phyloP scores from a whole-genome alignment of 73 alveolate genomes.

The Paraurostyla sp. region DNA sequence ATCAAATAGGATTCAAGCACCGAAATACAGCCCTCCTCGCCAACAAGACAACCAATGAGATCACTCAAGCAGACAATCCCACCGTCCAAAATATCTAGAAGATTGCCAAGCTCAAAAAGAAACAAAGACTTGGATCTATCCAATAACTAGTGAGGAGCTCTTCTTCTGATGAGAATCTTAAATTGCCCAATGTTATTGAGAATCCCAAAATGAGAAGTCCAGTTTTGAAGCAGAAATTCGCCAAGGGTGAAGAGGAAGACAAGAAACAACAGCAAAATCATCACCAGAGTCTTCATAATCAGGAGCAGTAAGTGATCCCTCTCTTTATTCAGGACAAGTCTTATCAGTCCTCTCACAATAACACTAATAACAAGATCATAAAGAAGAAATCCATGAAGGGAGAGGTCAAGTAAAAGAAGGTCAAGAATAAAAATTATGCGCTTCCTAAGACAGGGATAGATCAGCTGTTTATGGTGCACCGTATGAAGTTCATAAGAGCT shows the following conservation, averaged over 20 bases:
- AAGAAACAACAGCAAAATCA: neutral
- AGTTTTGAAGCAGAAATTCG: no score
- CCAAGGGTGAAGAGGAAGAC: neutral
- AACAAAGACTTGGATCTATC: neutral
- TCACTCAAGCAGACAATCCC: neutral
- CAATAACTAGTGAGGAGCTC: neutral
- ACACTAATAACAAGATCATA: neutral
- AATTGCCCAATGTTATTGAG: neutral
- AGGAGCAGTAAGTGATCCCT: no score
- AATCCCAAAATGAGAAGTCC: neutral
- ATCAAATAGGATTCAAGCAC: no score
- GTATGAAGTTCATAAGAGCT: neutral
- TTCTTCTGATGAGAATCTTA: neutral
- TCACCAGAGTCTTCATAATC: no score
- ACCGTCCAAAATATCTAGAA: neutral
- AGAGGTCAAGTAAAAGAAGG: neutral
- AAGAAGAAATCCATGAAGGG: neutral
- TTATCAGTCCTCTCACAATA: no score
- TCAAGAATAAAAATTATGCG: neutral
- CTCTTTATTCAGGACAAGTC: no score
- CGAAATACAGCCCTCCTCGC: no score
- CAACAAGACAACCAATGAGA: no score
- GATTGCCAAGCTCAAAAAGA: no score
- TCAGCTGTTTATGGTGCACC: neutral
- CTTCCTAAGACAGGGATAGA: conserved; percentile 40